Evolutionary conservation across 2,329 filamentous ascomycete species (phyloP), one percentile per base, ranked within the genome.

Genomic region (Diaporthe citrichinensis): DNA sequence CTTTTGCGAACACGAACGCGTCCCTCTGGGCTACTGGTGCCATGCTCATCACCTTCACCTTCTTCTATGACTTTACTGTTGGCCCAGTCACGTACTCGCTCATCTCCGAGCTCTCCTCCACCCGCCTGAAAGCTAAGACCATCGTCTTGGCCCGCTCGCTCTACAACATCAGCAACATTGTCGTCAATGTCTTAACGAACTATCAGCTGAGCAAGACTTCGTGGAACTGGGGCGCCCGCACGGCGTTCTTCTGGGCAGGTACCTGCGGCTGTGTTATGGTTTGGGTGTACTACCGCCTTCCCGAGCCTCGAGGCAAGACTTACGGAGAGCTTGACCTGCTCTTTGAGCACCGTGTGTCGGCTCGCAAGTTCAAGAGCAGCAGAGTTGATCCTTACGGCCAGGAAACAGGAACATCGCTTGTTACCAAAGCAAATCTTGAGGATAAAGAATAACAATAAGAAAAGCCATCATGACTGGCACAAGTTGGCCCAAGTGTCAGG

Each of bases 21-120:
- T 92, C 89, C 0, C 93, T 94, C 2, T 86, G 96, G 75, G 95
- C 94, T 1, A 97, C 94, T 0, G 95, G 95, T n/a, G 90, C 90
- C 75, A 94, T 98, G 84, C 96, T 98, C 93, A 88, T 97, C 49
- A 84, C 92, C 73, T 97, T 94, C 93, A 93, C 95, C 1, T 86
- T 97, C 59, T 90, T 93, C 80, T 98, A 98, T 85, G 94, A 98
- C 82, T 88, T 96, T 61, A 94, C 94, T 0, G 95, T 98, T 67
- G 95, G 95, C 51, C 97, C 95, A 0, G 94, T 98, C 9, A 95
- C 94, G 83, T 98, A 97, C 85, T 97, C 95, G 0, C 90, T 98
- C 17, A 95, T 98, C 7, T 91, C 94, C 0, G 95, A 98, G 83
- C 85, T 98, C 25, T 95, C 95, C 0, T 95, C 95, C 0, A 91